phyloP scores from a whole-genome alignment of 129 eudicot species.

The Kitagawia praeruptora region DNA sequence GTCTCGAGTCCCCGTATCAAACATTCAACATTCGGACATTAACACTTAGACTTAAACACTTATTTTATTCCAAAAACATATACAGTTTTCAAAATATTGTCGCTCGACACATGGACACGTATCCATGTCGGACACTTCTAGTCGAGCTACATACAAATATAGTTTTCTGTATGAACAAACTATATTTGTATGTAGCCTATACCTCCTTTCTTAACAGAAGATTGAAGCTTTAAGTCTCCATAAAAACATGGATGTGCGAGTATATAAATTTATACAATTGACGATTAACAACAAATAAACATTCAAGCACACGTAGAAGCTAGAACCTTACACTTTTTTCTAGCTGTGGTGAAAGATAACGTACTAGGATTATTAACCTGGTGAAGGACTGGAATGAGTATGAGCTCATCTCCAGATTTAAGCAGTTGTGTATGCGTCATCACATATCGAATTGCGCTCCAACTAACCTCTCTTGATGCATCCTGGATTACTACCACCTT shows the following conservation, averaged over 20 bases:
- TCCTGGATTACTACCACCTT: conserved; percentile 48
- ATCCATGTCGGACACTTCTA: no score
- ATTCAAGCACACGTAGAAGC: background rate
- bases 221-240: no score
- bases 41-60: no score
- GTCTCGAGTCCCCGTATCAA: no score
- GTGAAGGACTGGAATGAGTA: conserved; percentile 49
- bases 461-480: conserved; percentile 42
- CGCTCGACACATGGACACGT: no score
- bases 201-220: no score
- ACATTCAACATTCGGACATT: no score
- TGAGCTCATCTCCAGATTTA: conserved; percentile 47
- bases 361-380: conserved; percentile 40
- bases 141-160: no score
- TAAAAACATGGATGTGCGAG: background rate
- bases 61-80: no score
- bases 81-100: no score
- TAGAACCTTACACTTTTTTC: conserved; percentile 18
- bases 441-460: conserved; percentile 30
- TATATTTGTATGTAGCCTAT: no score
- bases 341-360: conserved; percentile 27
- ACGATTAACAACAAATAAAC: background rate
- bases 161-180: no score
- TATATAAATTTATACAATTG: background rate
- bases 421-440: conserved; percentile 25